Evolutionary conservation across 2,329 filamentous ascomycete genomes (phyloP).

Genomic region (Aspergillus sp.): DNA sequence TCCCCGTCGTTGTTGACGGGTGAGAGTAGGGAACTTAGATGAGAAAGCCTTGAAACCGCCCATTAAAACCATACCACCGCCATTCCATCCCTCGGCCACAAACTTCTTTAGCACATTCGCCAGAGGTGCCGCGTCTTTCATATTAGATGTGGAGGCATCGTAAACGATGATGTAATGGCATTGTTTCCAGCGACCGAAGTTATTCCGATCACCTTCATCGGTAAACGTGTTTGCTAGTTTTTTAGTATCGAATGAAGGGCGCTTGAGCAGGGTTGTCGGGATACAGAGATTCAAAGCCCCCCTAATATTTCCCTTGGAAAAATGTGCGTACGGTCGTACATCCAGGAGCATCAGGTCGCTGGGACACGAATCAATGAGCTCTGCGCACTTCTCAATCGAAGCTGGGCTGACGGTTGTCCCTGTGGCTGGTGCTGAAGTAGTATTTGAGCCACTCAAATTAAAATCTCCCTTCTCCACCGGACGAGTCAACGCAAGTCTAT

Average conservation of each 20-base stretch:
- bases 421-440: neutral
- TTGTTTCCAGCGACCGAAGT: conserved; percentile 74
- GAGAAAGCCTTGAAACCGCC: conserved; percentile 80
- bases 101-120: conserved; percentile 95
- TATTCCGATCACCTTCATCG: conserved; percentile 64
- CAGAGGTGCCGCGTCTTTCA: conserved; percentile 77
- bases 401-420: conserved; percentile 50
- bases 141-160: conserved; percentile 72
- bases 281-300: conserved; percentile 92
- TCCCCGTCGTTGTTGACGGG: conserved; percentile 27
- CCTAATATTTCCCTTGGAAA: conserved; percentile 68
- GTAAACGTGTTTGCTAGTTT: conserved; percentile 88
- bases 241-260: conserved; percentile 83
- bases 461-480: conserved; percentile 4
- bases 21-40: conserved; percentile 59
- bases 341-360: conserved; percentile 72
- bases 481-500: conserved; percentile 19
- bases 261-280: conserved; percentile 87
- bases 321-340: conserved; percentile 82
- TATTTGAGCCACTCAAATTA: neutral
- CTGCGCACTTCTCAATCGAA: conserved; percentile 54
- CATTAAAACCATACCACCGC: conserved; percentile 70
- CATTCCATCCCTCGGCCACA: conserved; percentile 75
- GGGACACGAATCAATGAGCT: conserved; percentile 54
- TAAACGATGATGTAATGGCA: conserved; percentile 82